A percentile compares a stretch with the other conserved stretches of the same genome.
Evolutionary conservation across 2,329 filamentous ascomycete genomes (phyloP).

Genomic region (Diaporthe sp.): DNA sequence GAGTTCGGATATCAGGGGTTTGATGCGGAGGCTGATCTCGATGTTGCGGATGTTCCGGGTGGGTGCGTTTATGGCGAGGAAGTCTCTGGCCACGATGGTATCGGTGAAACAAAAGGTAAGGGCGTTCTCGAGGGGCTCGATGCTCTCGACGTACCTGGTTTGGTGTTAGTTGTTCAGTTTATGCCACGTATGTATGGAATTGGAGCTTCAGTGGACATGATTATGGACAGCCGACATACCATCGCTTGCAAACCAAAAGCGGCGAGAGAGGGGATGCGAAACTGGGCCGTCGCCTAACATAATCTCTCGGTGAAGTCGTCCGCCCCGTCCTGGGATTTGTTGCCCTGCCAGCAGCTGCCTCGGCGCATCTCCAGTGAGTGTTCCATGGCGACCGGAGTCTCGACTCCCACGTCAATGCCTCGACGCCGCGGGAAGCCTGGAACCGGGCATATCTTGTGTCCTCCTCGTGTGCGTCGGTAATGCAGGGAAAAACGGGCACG

Average conservation of each 20-base stretch:
- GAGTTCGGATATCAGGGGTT: constrained; percentile 45
- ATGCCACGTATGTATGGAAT: neutral
- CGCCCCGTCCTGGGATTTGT: constrained; percentile 13
- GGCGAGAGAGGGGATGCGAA: constrained; percentile 40
- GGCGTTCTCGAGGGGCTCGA: constrained; percentile 42
- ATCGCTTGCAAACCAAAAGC: constrained; percentile 45
- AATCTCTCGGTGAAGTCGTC: constrained; percentile 15
- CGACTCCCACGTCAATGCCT: constrained; percentile 34
- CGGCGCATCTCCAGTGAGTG: constrained; percentile 37
- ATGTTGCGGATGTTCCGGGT: constrained; percentile 41
- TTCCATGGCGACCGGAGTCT: constrained; percentile 36
- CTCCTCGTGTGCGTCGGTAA: constrained; percentile 38
- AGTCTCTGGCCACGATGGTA: constrained; percentile 41
- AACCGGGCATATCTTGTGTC: constrained; percentile 36
- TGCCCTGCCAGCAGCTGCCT: constrained; percentile 26
- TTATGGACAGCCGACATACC: constrained; percentile 40
- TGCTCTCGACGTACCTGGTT: constrained; percentile 46
- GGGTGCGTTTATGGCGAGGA: constrained; percentile 41
- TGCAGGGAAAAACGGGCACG: constrained; percentile 41
- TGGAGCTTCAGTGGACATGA: neutral
- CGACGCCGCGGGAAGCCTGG: constrained; percentile 25
- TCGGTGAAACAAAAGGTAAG: constrained; percentile 49
- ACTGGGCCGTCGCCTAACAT: neutral
- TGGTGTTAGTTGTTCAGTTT: neutral
- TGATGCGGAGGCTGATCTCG: constrained; percentile 45